Evolutionary conservation across 805 yeast genomes (phyloP).

Genomic region (Ogataea zsoltii): DNA sequence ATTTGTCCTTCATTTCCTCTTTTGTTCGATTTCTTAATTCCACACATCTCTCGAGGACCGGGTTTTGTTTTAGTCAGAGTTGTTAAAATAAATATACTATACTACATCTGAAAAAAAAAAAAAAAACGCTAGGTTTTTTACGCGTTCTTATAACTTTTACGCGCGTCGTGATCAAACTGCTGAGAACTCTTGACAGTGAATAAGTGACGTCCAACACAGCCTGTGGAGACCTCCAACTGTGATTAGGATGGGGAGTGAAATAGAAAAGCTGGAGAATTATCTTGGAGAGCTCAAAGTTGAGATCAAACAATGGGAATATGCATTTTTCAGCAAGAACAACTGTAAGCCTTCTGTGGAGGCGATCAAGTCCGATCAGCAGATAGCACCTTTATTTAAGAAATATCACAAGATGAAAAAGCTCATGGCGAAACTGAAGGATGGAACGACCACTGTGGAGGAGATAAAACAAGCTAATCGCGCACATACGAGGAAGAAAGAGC

Average conservation of each 20-base stretch:
- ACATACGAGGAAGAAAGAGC: neutral
- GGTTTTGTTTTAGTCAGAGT: neutral
- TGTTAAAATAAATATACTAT: no score
- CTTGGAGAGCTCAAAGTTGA: constrained; percentile 37
- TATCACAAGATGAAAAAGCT: constrained; percentile 31
- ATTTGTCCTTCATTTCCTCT: neutral
- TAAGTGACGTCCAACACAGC: neutral
- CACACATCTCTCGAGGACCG: neutral
- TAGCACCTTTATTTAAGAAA: constrained; percentile 36
- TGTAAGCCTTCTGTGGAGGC: constrained; percentile 47
- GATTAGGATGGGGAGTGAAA: constrained; percentile 12
- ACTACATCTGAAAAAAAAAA: no score
- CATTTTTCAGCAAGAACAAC: constrained; percentile 33
- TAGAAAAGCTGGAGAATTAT: constrained; percentile 18
- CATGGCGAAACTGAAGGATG: constrained; percentile 16
- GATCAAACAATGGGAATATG: constrained; percentile 58
- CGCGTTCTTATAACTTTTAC: no score
- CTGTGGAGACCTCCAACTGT: neutral
- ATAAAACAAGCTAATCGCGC: constrained; percentile 7
- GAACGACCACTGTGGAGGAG: constrained; percentile 15
- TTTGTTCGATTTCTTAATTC: neutral
- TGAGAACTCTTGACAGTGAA: no score
- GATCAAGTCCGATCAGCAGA: constrained; percentile 40
- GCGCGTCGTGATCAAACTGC: no score
- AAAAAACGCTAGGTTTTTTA: no score